Base-by-base conservation (phyloP, 1,284 basidiomycete genomes). In the Bjerkandera adusta region DNA sequence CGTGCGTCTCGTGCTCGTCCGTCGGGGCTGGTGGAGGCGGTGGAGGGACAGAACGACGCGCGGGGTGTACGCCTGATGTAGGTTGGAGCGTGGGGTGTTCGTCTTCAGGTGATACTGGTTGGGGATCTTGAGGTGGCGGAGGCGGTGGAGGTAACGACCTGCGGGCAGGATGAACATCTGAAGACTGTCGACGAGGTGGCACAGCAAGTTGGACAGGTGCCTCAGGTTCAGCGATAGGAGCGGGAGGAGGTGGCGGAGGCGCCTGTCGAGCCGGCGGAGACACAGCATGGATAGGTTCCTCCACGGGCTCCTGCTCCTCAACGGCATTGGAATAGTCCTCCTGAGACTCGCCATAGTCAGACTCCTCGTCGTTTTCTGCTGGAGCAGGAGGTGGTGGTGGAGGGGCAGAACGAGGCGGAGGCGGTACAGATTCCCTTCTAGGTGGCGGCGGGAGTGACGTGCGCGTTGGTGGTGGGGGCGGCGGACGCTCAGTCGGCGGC, bases 81-180 rank as follows among this genome's bases (percentile, higher is more conserved):
- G n/a, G n/a, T n/a, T n/a, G n/a, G n/a, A n/a, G n/a, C n/a, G n/a
- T n/a, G n/a, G n/a, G n/a, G 6, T 16, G 6, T 16, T 25, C 11
- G 26, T 36, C 15, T 11, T 12, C 18, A 34, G n/a, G 45, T 8
- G 37, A 30, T n/a, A 30, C 11, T 13, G 39, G 42, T 10, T 33
- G 25, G n/a, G 50, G 33, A 18, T 30, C 29, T 8, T 35, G 36
- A 11, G 33, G 36, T 21, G 38, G 45, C 30, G 36, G 36, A 11
- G 48, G 48, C 21, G 43, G 37, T 11, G 37, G 30, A n/a, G 45
- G 35, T 24, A 45, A 24, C 18, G 32, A 35, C 11, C 11, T 10
- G 4, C 15, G 35, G 5, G 20, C 16, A 24, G 24, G 25, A 8
- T 16, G 15, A 7, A 18, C 7, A 18, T 38, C 36, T 22, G 36